Evolutionary conservation across 1,284 basidiomycete species (phyloP).

Genomic region (Austroboletus novae-zelandiae): DNA sequence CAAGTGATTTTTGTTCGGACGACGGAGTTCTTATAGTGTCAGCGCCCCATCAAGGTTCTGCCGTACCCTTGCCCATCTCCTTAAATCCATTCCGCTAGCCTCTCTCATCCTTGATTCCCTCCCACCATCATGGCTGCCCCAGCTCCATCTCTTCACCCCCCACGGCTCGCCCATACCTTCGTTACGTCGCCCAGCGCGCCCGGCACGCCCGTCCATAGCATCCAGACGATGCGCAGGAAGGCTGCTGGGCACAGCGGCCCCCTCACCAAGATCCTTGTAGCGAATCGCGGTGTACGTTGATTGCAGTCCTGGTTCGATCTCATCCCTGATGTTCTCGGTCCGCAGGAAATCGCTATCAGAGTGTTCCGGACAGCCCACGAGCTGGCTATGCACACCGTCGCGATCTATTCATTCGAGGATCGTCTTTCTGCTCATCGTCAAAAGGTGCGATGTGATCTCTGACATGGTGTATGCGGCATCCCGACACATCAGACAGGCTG

Average conservation of each 20-base stretch:
- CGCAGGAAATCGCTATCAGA: conserved; percentile 97
- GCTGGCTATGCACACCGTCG: conserved; percentile 98
- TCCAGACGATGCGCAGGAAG: conserved; percentile 89
- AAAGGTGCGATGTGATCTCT: conserved; percentile 63
- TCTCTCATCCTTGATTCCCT: conserved; percentile 11
- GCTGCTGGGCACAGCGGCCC: conserved; percentile 89
- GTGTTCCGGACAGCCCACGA: conserved; percentile 99
- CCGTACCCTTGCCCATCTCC: conserved; percentile 1
- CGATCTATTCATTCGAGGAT: conserved; percentile 98
- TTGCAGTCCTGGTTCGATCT: conserved; percentile 1
- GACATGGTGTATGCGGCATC: background rate
- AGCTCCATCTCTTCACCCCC: conserved; percentile 56
- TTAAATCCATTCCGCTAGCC: conserved; percentile 12
- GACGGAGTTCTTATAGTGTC: background rate
- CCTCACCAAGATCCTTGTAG: conserved; percentile 91
- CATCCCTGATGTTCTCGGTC: conserved; percentile 3
- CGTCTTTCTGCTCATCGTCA: conserved; percentile 96
- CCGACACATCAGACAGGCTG: conserved; percentile 73
- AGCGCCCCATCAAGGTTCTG: background rate
- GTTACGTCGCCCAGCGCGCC: conserved; percentile 70
- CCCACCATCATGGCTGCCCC: conserved; percentile 44
- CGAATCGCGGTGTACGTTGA: conserved; percentile 84
- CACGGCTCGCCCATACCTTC: conserved; percentile 70
- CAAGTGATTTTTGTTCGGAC: conserved; percentile 1
- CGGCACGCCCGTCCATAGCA: conserved; percentile 81